Evolutionary conservation across 108 stramenopile genomes (phyloP), one percentile per base, ranked within the genome.

Genomic region (Discostella pseudostelligera): DNA sequence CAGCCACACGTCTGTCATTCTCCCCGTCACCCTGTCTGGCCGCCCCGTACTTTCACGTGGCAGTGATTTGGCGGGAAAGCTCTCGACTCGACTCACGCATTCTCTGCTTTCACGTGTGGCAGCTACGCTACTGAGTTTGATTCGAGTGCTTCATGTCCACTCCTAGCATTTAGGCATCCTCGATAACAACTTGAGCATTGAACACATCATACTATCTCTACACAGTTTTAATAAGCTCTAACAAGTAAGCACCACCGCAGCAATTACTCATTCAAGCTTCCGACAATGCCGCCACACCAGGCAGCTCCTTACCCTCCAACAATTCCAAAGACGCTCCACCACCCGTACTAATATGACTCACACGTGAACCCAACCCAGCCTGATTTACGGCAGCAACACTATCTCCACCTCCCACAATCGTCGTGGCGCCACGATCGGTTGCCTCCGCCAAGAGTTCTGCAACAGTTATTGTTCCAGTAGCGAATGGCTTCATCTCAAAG

Each of bases 401-500:
- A 73, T 99, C 99, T 28, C 99, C 96, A 57, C 97, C 97, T 32
- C 97, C 97, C 20, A 93, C 84, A 74, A 99, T 98, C 16, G 96
- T 97, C 40, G 80, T 95, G 16, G 90, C 96, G 40, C 97, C 97
- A 24, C 83, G 67, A 36, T 75, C 78, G 3, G 99, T 98, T 16
- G 96, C 96, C 22, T 90, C 86, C 2, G 95, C 96, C 81, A 98
- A 60, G 39, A 96, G 79, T 46, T 95, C 71, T 14, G 95, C 96
- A 22, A 99, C 80, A 8, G 85, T 71, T 42, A 83, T 86, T 10
- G 97, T 97, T 42, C 96, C 96, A 28, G 64, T 82, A 36, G 96
- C 93, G 76, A 98, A 98, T 37, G 87, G 83, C 54, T 87, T 70
- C 82, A 97, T 90, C 69, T 99, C 99, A 59, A 99, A 99, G 0